Percentiles rank a stretch among this genome's conserved stretches.
These are phyloP conservation scores for Antitrichia curtipendula DNA, from an alignment of 225 moss, liverwort and hornwort genomes.

Conservation along the genomic window DNA sequence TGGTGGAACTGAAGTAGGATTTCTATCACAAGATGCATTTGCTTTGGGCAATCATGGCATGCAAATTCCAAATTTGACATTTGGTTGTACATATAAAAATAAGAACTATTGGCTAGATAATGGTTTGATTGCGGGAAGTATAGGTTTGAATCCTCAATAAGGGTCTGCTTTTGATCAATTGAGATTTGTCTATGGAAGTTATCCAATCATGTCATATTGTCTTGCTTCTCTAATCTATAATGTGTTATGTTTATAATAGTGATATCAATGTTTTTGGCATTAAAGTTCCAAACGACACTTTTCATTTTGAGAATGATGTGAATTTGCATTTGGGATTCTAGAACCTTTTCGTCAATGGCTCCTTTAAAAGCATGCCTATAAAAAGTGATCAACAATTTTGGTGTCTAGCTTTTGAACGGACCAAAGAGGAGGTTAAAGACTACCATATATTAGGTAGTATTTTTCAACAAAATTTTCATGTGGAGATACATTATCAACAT, in stretches of 20 bases:
- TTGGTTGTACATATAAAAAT: background rate
- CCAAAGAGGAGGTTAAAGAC: fast-evolving
- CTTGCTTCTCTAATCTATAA: background rate
- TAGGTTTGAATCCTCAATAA: background rate
- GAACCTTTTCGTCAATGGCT: background rate
- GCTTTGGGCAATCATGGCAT: background rate
- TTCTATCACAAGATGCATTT: background rate
- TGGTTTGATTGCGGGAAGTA: background rate
- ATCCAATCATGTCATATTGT: background rate
- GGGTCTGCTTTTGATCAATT: background rate
- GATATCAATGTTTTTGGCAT: background rate
- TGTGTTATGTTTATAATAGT: background rate
- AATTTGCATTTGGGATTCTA: background rate
- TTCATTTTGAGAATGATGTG: background rate
- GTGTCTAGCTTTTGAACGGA: background rate
- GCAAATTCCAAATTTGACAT: background rate
- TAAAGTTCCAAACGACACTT: background rate
- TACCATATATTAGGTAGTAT: background rate
- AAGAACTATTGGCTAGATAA: fast-evolving
- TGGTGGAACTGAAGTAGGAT: background rate
- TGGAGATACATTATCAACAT: background rate
- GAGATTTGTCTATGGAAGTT: background rate
- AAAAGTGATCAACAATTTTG: background rate
- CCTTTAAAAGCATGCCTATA: fast-evolving
- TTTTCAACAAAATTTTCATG: background rate